Evolutionary conservation across 2,329 filamentous ascomycete species (phyloP).

Genomic region (Aspergillus ruber): DNA sequence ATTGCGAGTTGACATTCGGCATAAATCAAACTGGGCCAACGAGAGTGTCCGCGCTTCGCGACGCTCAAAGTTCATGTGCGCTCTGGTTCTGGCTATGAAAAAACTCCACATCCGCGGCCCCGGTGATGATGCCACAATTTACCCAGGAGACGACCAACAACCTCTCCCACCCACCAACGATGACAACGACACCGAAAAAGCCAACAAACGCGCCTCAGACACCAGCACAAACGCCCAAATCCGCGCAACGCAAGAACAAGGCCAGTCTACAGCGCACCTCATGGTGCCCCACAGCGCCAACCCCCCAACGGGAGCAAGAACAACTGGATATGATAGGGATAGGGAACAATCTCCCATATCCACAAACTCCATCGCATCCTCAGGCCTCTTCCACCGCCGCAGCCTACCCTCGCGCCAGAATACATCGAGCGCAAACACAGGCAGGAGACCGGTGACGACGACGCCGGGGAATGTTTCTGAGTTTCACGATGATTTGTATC

Average conservation of each 20-base stretch:
- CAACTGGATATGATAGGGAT: no score
- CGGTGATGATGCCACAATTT: constrained; percentile 56
- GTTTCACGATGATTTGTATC: constrained; percentile 9
- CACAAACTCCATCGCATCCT: neutral
- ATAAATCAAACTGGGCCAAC: constrained; percentile 92
- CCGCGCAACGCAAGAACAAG: neutral
- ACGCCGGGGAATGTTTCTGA: neutral
- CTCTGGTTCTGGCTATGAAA: constrained; percentile 74
- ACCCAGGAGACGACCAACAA: constrained; percentile 28
- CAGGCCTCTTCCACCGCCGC: constrained; percentile 18
- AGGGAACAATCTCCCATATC: neutral
- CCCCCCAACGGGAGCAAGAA: no score
- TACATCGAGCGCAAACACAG: constrained; percentile 3
- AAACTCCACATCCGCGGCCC: constrained; percentile 81
- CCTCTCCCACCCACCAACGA: constrained; percentile 40
- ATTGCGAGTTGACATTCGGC: constrained; percentile 74
- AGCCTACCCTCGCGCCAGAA: constrained; percentile 16
- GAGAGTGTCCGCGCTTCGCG: constrained; percentile 73
- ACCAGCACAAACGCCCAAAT: constrained; percentile 5
- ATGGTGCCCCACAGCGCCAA: neutral
- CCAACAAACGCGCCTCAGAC: constrained; percentile 55
- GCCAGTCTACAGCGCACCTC: neutral
- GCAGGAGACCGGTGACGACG: neutral
- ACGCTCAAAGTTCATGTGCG: constrained; percentile 95
- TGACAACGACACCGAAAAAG: constrained; percentile 57